Conservation (phyloP, 2,329 filamentous ascomycete species). For the Diaporthe longicolla region DNA sequence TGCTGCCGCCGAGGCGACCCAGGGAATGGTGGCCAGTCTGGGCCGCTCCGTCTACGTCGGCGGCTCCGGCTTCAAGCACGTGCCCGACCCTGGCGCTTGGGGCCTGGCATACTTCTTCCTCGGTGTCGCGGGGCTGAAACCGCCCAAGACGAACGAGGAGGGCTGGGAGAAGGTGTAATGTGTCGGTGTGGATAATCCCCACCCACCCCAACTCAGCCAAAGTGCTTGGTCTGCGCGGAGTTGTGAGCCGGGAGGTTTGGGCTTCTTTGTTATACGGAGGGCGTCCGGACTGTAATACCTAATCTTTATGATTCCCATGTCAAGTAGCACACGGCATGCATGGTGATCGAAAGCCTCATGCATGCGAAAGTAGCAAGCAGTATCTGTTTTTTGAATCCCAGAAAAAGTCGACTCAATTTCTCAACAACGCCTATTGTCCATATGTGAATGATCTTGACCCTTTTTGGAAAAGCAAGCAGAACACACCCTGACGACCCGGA, state of each 20-base stretch:
- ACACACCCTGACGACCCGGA: constrained; percentile 42
- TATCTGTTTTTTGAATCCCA: constrained; percentile 21
- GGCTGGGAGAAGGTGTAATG: constrained; percentile 51
- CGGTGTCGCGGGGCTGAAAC: constrained; percentile 76
- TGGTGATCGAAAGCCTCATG: constrained; percentile 24
- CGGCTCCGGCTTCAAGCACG: constrained; percentile 78
- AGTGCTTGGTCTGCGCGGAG: constrained; percentile 34
- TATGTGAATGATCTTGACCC: constrained; percentile 43
- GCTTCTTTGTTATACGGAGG: constrained; percentile 13
- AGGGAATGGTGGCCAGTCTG: constrained; percentile 91
- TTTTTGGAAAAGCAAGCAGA: constrained; percentile 39
- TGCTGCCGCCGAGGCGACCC: constrained; percentile 85
- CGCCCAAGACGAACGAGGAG: constrained; percentile 53
- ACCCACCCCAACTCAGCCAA: neutral
- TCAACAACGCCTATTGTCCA: constrained; percentile 45
- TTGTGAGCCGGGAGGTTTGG: constrained; percentile 33
- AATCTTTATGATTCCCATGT: constrained; percentile 26
- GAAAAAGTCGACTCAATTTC: constrained; percentile 41
- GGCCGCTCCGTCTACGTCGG: constrained; percentile 88
- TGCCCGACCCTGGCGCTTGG: constrained; percentile 79
- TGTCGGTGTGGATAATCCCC: neutral
- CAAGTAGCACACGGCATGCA: constrained; percentile 20
- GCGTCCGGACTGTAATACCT: constrained; percentile 33
- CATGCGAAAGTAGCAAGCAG: constrained; percentile 17
- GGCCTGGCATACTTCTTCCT: constrained; percentile 84